These are phyloP conservation scores for Plantago major DNA, from an alignment of 257 asterid species.

Conservation along the genomic window DNA sequence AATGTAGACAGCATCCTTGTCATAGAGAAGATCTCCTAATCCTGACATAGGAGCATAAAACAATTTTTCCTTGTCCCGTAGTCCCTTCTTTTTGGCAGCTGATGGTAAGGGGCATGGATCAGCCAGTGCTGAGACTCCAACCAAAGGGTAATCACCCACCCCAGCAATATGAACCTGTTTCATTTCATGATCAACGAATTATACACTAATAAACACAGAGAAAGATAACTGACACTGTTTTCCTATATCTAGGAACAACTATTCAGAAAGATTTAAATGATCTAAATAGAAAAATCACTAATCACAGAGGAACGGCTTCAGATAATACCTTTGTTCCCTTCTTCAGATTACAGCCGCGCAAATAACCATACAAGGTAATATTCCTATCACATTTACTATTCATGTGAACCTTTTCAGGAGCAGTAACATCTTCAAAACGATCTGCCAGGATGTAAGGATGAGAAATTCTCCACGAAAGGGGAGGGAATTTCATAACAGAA, in stretches of 20 bases:
- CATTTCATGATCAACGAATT: constrained; percentile 11
- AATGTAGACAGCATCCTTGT: constrained; percentile 96
- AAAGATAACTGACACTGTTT: background rate
- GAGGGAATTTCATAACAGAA: constrained; percentile 96
- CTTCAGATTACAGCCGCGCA: constrained; percentile 95
- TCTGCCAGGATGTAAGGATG: constrained; percentile 93
- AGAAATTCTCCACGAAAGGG: constrained; percentile 86
- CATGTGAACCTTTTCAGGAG: constrained; percentile 73
- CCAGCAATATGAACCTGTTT: constrained; percentile 95
- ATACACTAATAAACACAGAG: background rate
- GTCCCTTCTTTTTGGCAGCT: constrained; percentile 93
- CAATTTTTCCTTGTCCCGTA: constrained; percentile 93
- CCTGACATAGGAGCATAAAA: constrained; percentile 99
- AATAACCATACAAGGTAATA: constrained; percentile 77
- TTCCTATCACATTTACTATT: constrained; percentile 82
- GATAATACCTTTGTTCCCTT: constrained; percentile 73
- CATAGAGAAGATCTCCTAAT: constrained; percentile 91
- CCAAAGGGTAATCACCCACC: constrained; percentile 80
- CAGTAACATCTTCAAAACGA: constrained; percentile 93
- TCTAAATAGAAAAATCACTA: background rate
- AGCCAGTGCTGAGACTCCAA: constrained; percentile 58
- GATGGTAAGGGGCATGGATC: constrained; percentile 99
- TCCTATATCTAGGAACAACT: background rate
- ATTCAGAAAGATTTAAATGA: background rate
- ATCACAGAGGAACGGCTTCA: constrained; percentile 1